Evolutionary conservation across 2,329 filamentous ascomycete species (phyloP), one percentile per base, ranked within the genome.

Genomic region (Alternaria tenuissima): DNA sequence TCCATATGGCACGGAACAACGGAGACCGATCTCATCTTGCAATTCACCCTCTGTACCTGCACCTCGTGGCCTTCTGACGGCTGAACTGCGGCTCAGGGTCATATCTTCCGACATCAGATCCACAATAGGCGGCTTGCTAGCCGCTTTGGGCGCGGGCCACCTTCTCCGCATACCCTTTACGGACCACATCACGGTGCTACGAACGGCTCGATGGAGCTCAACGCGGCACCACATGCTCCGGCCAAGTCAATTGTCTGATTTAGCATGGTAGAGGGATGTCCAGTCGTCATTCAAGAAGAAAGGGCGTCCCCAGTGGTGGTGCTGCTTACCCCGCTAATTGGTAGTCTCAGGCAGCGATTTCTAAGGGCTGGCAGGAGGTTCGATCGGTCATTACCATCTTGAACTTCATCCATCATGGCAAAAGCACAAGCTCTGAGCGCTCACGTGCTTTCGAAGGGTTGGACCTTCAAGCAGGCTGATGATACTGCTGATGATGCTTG

Each of bases 401-500:
- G 22, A 48, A 48, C 47, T 24, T 30, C 41, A 41, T 4, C 38
- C 61, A 62, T 46, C 60, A 78, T 78, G 74, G 59, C 71, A 38
- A 66, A 68, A 46, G 63, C 67, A 49, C 65, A 66, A 57, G 62
- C 67, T 49, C 61, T 75, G 16, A 54, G 57, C 51, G 62, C 68
- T 34, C 71, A 78, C 42, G 68, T 75, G 55, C 68, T 83, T 55
- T 71, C 69, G 6, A 64, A 75, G 7, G 80, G 80, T 46, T 83
- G 82, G 82, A 62, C 70, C 11, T 82, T 84, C 76, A 83, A 80
- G 71, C 79, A 83, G 64, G 75, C 78, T 16, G 76, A 81, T 57
- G 76, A 81, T 58, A 62, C 68, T 4, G 69, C 74, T 20, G 70
- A 81, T 34, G 60, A 75, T 64, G 71, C 69, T n/a, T 84, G 81